These are phyloP conservation scores for Stipa capillata DNA, from an alignment of 176 grass and related monocot genomes.

Conservation along the genomic window DNA sequence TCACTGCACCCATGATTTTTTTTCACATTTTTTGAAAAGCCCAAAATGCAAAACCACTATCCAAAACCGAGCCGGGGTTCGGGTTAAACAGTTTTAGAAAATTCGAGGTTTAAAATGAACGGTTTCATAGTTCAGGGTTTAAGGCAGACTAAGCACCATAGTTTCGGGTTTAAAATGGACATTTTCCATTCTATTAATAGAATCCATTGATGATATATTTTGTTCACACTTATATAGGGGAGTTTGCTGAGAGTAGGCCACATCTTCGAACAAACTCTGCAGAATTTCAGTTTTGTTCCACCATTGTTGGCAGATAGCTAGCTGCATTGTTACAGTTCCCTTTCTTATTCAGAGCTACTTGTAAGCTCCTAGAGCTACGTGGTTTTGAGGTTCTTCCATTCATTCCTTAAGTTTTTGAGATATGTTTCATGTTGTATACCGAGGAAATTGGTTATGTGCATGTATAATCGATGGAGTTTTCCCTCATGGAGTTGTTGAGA, in stretches of 20 bases:
- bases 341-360: neutral
- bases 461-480: neutral
- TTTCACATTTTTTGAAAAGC: too few relatives aligned
- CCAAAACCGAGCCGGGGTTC: too few relatives aligned
- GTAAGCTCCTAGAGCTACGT: neutral
- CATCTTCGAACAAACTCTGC: slow-evolving; percentile 80
- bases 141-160: too few relatives aligned
- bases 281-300: slow-evolving; percentile 56
- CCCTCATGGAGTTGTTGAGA: neutral
- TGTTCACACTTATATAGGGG: slow-evolving; percentile 24
- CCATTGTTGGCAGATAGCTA: slow-evolving; percentile 46
- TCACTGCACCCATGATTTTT: too few relatives aligned
- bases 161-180: too few relatives aligned
- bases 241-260: slow-evolving; percentile 66
- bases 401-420: neutral
- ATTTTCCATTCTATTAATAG: neutral
- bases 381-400: neutral
- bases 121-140: too few relatives aligned
- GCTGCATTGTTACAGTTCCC: neutral
- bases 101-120: too few relatives aligned
- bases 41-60: too few relatives aligned
- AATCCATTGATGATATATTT: neutral
- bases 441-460: neutral
- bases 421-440: neutral
- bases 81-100: too few relatives aligned